phyloP scores from a whole-genome alignment of 352 stramenopile genomes.

The Phytophthora boehmeriae region DNA sequence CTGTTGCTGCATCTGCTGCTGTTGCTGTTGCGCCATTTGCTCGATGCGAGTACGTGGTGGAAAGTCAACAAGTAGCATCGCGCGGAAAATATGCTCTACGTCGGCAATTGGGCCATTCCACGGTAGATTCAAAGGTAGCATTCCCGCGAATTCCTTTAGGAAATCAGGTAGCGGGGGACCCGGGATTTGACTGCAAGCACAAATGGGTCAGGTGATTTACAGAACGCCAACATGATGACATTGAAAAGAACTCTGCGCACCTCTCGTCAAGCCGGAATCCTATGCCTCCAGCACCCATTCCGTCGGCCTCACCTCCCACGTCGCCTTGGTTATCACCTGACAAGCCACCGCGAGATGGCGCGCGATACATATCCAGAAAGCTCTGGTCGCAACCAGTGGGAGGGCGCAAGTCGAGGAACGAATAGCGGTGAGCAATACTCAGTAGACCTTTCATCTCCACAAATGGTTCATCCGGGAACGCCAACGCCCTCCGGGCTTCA shows the following conservation, averaged over 20 bases:
- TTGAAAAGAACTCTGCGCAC: conserved; percentile 25
- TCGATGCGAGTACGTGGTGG: conserved; percentile 75
- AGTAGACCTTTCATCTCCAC: conserved; percentile 84
- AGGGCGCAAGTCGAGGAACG: conserved; percentile 76
- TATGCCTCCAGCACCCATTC: conserved; percentile 21
- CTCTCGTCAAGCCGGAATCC: conserved; percentile 51
- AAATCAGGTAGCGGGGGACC: conserved; percentile 85
- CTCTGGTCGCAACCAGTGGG: conserved; percentile 63
- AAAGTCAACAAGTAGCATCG: conserved; percentile 85
- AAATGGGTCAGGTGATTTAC: conserved; percentile 8
- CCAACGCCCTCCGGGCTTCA: conserved; percentile 75
- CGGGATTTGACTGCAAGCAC: conserved; percentile 55
- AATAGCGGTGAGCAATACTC: conserved; percentile 81
- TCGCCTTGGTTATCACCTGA: conserved; percentile 26
- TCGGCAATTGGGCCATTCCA: conserved; percentile 90
- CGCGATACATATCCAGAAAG: conserved; percentile 85
- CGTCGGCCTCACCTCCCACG: conserved; percentile 26
- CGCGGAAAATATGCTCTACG: conserved; percentile 86
- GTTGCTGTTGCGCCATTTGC: conserved; percentile 66
- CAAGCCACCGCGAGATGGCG: conserved; percentile 30
- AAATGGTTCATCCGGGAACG: conserved; percentile 78
- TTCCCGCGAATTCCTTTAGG: conserved; percentile 81
- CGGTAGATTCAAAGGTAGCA: conserved; percentile 80
- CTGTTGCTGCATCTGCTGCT: conserved; percentile 69
- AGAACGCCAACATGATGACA: background rate